A percentile compares a stretch with the other conserved stretches of the same genome.
These are phyloP conservation scores for Pythium folliculosum DNA, from an alignment of 352 stramenopile genomes.

Conservation along the genomic window DNA sequence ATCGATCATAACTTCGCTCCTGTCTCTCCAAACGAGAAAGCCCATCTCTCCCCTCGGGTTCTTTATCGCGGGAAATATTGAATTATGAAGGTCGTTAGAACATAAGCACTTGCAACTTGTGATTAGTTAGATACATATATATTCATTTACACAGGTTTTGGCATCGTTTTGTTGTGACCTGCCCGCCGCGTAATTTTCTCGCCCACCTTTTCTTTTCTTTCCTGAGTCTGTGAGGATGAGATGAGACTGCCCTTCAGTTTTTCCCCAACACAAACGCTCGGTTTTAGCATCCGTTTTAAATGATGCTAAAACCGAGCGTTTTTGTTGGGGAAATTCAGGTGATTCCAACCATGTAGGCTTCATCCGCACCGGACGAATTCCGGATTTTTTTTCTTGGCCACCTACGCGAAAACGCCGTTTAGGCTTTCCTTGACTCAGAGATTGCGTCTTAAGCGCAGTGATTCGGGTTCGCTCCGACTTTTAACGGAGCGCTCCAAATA, in stretches of 20 bases:
- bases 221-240: conserved; percentile 27
- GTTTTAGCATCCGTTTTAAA: conserved; percentile 15
- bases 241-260: conserved; percentile 12
- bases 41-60: conserved; percentile 12
- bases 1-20: conserved; percentile 17
- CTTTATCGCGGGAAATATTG: conserved; percentile 19
- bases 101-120: not conserved
- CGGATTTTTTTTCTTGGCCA: conserved; percentile 2
- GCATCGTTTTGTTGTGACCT: not conserved
- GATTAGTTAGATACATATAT: not conserved
- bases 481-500: conserved; percentile 18
- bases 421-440: too few species aligned
- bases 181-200: not conserved
- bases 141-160: conserved; percentile 11
- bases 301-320: too few species aligned
- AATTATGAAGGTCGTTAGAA: not conserved
- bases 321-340: too few species aligned
- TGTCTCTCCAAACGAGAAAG: conserved; percentile 16
- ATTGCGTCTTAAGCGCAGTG: too few species aligned
- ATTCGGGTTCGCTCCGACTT: not conserved
- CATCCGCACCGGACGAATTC: not conserved
- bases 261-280: not conserved
- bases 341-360: too few species aligned
- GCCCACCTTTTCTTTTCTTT: conserved; percentile 24
- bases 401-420: conserved; percentile 2